Evolutionary conservation across 441 rosid species (phyloP).

Genomic region (Gossypium lobatum): DNA sequence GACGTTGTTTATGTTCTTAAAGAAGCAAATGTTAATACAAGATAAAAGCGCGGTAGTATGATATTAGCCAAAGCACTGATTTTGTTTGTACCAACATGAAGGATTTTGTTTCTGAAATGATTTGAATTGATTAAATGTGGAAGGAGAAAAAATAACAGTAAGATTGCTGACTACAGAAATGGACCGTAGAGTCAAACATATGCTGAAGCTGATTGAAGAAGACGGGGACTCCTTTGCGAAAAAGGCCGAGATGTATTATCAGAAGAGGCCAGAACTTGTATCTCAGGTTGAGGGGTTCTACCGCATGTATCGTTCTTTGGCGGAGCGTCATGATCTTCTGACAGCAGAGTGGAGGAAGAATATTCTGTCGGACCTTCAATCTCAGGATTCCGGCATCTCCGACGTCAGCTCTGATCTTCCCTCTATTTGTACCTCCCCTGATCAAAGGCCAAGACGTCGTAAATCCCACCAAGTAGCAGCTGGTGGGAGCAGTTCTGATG

Average conservation of each 20-base stretch:
- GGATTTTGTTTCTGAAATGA: neutral
- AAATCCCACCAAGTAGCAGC: slow-evolving; percentile 79
- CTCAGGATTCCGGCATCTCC: slow-evolving; percentile 62
- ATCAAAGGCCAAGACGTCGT: slow-evolving; percentile 32
- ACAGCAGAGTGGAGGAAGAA: slow-evolving; percentile 72
- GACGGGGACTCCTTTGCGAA: slow-evolving; percentile 89
- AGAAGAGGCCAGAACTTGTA: slow-evolving; percentile 75
- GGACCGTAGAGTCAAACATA: slow-evolving; percentile 69
- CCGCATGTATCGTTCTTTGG: slow-evolving; percentile 79
- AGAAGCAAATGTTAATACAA: too few relatives aligned
- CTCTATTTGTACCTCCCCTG: slow-evolving; percentile 37
- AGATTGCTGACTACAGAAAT: slow-evolving; percentile 46
- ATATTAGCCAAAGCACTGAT: neutral
- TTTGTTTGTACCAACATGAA: neutral
- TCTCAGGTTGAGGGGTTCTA: slow-evolving; percentile 77
- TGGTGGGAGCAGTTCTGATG: slow-evolving; percentile 57
- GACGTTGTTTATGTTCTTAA: too few relatives aligned
- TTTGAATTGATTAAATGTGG: neutral
- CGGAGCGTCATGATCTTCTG: slow-evolving; percentile 84
- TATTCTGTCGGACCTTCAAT: slow-evolving; percentile 63
- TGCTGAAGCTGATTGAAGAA: slow-evolving; percentile 84
- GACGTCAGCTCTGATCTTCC: slow-evolving; percentile 46
- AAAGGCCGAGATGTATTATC: slow-evolving; percentile 90
- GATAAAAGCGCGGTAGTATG: neutral
- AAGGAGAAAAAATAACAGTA: slow-evolving; percentile 18